Conservation (phyloP, 805 yeast species). For the Wickerhamiella qilinensis region DNA sequence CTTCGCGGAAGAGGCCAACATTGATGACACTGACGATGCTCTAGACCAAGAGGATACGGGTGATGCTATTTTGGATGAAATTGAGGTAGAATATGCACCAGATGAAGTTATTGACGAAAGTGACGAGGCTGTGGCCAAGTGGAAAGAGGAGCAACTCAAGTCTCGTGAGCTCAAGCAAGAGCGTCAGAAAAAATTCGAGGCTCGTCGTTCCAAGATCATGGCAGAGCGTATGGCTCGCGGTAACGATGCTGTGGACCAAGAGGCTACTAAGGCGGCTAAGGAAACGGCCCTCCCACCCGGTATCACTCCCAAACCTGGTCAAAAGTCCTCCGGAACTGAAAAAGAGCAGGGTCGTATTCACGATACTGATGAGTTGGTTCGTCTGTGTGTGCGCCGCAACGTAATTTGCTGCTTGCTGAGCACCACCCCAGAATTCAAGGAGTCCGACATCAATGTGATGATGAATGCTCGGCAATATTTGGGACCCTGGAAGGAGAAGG, state of each 20-base stretch:
- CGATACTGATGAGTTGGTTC: constrained; percentile 7
- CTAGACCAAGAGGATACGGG: constrained; percentile 35
- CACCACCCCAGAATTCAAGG: constrained; percentile 6
- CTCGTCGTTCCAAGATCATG: no score
- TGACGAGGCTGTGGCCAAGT: constrained; percentile 12
- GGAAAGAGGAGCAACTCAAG: constrained; percentile 4
- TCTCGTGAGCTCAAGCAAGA: constrained; percentile 3
- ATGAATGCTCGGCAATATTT: constrained; percentile 6
- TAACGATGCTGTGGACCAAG: no score
- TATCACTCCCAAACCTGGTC: constrained; percentile 4
- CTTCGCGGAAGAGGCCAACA: constrained; percentile 13
- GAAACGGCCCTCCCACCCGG: constrained; percentile 6
- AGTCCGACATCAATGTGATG: constrained; percentile 8
- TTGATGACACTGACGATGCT: constrained; percentile 26
- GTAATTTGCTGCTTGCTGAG: constrained; percentile 9
- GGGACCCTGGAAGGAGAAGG: constrained; percentile 3
- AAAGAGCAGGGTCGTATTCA: constrained; percentile 6
- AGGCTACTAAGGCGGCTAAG: constrained; percentile 2
- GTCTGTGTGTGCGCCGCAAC: constrained; percentile 11
- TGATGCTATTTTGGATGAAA: constrained; percentile 28
- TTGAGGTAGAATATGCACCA: constrained; percentile 11
- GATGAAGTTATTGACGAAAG: constrained; percentile 17
- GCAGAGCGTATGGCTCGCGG: no score
- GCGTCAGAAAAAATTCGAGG: neutral
- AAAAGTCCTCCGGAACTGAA: neutral